Base-by-base conservation (phyloP, 345 rosid genomes). In the Salix arbutifolia region DNA sequence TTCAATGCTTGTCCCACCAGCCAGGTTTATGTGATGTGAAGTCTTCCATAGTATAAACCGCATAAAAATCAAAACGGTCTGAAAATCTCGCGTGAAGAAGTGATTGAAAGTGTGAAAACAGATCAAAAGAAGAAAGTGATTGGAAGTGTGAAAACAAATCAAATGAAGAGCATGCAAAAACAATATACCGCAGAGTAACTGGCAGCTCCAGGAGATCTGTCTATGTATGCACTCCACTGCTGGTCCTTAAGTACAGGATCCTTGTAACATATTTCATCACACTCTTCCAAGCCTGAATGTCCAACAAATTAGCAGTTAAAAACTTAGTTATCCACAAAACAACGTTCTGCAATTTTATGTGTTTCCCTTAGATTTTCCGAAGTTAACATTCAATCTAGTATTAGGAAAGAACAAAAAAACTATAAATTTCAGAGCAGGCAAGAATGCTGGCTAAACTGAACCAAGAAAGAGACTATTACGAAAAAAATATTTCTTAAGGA, bases 171-270 rank as follows among this genome's bases (percentile, higher is more conserved):
- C 26, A 35, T 33, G 17, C 23, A 46, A 74, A 58, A 61, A 71
- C 62, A 42, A 50, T 66, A 79, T 83, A 94, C 97, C 92, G 89
- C 91, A 21, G 98, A 94, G 84, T 89, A 89, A 76, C 74, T 76
- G 61, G 90, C 92, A 85, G 91, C 87, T 71, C 98, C 98, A 74
- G 98, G 96, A 79, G 97, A 91, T 74, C 97, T 92, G 77, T 96
- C 99, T 31, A 96, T 93, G 67, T 86, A 92, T 53, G 97, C 92
- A 78, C 93, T 96, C 99, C 99, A 96, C 78, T 89, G 85, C 69
- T 14, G 86, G 83, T 96, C 96, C 87, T 96, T 96, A 65, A 96
- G 77, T 48, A 96, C 99, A 73, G 99, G 99, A 74, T 93, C 98
- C 90, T 96, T 96, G 48, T 92, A 96, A 87, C 99, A 93, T 74